Percentiles rank a stretch among this genome's conserved stretches.
These are phyloP conservation scores for Clavispora fructus DNA, from an alignment of 805 yeast genomes.

Conservation along the genomic window DNA sequence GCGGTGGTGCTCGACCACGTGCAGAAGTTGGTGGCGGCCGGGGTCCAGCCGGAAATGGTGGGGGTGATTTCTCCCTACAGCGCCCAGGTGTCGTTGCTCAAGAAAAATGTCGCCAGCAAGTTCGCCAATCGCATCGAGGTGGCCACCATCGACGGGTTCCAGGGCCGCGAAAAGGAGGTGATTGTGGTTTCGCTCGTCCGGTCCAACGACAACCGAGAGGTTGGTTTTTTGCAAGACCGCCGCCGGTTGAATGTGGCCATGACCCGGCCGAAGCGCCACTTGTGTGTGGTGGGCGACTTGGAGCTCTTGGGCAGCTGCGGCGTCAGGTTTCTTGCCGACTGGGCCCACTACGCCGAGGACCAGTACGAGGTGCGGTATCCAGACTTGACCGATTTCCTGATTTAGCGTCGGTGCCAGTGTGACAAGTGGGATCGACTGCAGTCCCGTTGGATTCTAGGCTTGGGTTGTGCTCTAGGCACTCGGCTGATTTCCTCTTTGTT, in stretches of 20 bases:
- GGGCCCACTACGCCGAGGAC: slow-evolving; percentile 70
- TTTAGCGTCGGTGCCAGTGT: neutral
- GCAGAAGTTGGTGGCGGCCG: slow-evolving; percentile 41
- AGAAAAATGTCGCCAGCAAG: slow-evolving; percentile 23
- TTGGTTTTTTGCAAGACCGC: slow-evolving; percentile 78
- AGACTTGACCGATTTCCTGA: slow-evolving; percentile 24
- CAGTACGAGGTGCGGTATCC: slow-evolving; percentile 67
- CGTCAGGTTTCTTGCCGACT: slow-evolving; percentile 47
- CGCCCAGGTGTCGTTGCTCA: slow-evolving; percentile 72
- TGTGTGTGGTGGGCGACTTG: slow-evolving; percentile 83
- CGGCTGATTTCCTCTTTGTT: too few relatives aligned
- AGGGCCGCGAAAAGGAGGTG: slow-evolving; percentile 90
- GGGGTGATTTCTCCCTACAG: slow-evolving; percentile 90
- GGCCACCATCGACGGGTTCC: slow-evolving; percentile 93
- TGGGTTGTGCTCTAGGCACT: too few relatives aligned
- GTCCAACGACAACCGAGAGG: slow-evolving; percentile 62
- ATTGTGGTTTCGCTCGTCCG: slow-evolving; percentile 79
- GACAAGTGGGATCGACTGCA: too few relatives aligned
- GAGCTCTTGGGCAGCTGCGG: slow-evolving; percentile 52
- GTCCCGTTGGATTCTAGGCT: too few relatives aligned
- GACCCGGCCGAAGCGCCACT: slow-evolving; percentile 81
- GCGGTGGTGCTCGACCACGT: slow-evolving; percentile 56
- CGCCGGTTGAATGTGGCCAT: slow-evolving; percentile 89
- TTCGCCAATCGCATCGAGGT: slow-evolving; percentile 53
- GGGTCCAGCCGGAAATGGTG: slow-evolving; percentile 52